These are phyloP conservation scores for Podospora pseudocomata DNA, from an alignment of 495 filamentous ascomycete genomes.

Conservation along the genomic window DNA sequence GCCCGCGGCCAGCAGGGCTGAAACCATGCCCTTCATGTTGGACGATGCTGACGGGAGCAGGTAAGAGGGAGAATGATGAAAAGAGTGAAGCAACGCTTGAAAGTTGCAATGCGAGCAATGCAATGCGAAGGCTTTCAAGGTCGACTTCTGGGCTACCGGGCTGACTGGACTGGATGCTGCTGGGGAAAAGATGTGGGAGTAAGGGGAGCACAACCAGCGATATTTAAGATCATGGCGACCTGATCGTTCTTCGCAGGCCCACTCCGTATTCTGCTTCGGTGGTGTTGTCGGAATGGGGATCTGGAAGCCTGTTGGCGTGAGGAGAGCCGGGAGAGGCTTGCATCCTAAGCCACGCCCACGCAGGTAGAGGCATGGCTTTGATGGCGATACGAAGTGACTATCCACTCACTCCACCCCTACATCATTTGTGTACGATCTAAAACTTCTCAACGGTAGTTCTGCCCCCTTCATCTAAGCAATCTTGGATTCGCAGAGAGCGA, in stretches of 20 bases:
- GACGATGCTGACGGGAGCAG: background rate
- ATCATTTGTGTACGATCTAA: background rate
- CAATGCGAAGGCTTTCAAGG: background rate
- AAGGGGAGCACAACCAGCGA: background rate
- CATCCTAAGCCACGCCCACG: background rate
- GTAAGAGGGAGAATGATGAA: background rate
- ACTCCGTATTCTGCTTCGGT: background rate
- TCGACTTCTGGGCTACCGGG: background rate
- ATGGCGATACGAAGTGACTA: background rate
- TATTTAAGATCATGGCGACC: background rate
- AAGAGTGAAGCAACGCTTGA: background rate
- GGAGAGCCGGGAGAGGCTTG: background rate
- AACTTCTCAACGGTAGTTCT: background rate
- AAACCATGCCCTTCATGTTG: slow-evolving; percentile 2
- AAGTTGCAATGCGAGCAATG: background rate
- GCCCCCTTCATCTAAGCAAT: background rate
- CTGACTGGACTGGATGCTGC: background rate
- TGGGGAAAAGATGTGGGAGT: background rate
- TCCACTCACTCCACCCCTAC: background rate
- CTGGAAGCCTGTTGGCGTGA: background rate
- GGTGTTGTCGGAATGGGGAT: background rate
- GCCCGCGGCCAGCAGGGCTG: slow-evolving; percentile 3
- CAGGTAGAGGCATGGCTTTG: background rate
- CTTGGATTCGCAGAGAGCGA: background rate
- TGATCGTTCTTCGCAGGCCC: background rate